phyloP scores from a whole-genome alignment of 345 rosid genomes.

The Boechera retrofracta region DNA sequence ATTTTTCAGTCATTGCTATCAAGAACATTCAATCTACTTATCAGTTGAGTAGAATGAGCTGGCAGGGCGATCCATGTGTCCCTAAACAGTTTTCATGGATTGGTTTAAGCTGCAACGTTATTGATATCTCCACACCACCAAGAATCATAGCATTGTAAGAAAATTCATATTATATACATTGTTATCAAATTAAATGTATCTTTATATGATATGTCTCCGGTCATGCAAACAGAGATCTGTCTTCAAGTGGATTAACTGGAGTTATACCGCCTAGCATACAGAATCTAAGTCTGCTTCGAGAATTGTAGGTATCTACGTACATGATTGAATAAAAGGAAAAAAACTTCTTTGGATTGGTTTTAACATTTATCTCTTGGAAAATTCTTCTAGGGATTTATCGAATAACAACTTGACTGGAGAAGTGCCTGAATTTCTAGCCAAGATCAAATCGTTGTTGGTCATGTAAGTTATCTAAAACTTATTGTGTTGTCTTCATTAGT shows the following conservation, averaged over 20 bases:
- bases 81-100: constrained; percentile 37
- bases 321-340: too few relatives aligned
- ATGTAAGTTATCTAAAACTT: background rate
- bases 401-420: constrained; percentile 34
- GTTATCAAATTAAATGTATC: too few relatives aligned
- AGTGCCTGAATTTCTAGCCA: constrained; percentile 51
- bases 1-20: constrained; percentile 42
- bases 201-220: background rate
- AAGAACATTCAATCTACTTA: constrained; percentile 43
- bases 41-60: constrained; percentile 27
- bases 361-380: too few relatives aligned
- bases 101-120: constrained; percentile 42
- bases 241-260: constrained; percentile 45
- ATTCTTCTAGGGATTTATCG: constrained; percentile 5
- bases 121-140: constrained; percentile 21
- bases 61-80: constrained; percentile 55
- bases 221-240: constrained; percentile 30
- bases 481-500: too few relatives aligned
- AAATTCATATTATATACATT: too few relatives aligned
- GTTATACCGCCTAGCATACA: constrained; percentile 30
- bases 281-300: constrained; percentile 33
- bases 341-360: too few relatives aligned
- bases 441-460: constrained; percentile 27
- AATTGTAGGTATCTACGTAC: constrained; percentile 39
- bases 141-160: constrained; percentile 51